These are phyloP conservation scores for Berkeleyomyces rouxiae DNA, from an alignment of 2,329 filamentous ascomycete genomes.

Conservation along the genomic window DNA sequence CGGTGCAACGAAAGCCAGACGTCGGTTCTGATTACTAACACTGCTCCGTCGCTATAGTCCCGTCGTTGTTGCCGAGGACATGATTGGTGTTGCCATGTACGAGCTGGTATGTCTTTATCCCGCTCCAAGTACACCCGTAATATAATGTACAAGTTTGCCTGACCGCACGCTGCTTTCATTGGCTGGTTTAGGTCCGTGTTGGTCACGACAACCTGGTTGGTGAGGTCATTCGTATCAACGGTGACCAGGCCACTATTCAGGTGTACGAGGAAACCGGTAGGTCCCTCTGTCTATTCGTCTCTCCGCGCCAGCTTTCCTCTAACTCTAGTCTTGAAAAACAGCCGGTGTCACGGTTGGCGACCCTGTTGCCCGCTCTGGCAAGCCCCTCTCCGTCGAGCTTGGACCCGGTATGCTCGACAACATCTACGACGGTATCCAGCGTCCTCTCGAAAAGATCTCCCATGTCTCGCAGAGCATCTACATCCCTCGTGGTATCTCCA, in stretches of 20 bases:
- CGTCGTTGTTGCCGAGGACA: constrained; percentile 92
- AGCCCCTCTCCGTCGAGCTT: constrained; percentile 92
- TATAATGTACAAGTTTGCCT: constrained; percentile 1
- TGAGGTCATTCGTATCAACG: constrained; percentile 95
- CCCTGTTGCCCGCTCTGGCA: constrained; percentile 76
- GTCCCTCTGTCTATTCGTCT: constrained; percentile 17
- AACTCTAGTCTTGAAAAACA: constrained; percentile 21
- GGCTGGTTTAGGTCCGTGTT: constrained; percentile 54
- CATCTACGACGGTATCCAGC: constrained; percentile 98
- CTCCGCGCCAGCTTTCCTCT: background rate
- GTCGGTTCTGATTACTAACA: constrained; percentile 20
- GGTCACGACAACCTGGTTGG: constrained; percentile 83
- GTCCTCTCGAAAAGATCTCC: constrained; percentile 75
- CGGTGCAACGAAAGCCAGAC: constrained; percentile 10
- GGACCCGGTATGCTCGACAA: constrained; percentile 95
- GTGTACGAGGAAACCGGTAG: constrained; percentile 97
- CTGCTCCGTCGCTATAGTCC: constrained; percentile 35
- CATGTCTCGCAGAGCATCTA: constrained; percentile 74
- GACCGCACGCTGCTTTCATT: background rate
- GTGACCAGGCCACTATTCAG: constrained; percentile 91
- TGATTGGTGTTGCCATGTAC: constrained; percentile 99
- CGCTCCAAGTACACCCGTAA: background rate
- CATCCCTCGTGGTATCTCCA: constrained; percentile 83
- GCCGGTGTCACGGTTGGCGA: constrained; percentile 94
- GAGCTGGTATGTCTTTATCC: constrained; percentile 55